phyloP scores from a whole-genome alignment of 148 eudicot genomes.

The Fallopia convolvulus region DNA sequence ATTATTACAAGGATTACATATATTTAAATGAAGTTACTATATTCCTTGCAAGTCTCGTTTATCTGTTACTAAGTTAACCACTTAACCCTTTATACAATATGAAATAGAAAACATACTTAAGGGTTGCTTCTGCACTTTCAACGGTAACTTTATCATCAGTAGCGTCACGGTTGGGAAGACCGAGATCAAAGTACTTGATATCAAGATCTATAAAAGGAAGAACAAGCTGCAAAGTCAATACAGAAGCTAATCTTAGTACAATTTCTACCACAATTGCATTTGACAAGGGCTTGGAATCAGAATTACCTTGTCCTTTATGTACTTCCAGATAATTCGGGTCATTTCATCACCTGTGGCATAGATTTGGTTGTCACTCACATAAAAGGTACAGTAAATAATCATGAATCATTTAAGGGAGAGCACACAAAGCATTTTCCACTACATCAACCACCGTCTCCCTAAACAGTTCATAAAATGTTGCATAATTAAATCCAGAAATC shows the following conservation, averaged over 20 bases:
- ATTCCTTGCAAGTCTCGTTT: neutral
- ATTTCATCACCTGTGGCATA: constrained; percentile 39
- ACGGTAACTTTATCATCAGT: constrained; percentile 46
- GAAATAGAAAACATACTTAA: constrained; percentile 25
- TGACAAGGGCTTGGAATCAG: neutral
- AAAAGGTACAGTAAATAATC: neutral
- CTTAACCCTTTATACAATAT: neutral
- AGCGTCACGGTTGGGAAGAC: constrained; percentile 49
- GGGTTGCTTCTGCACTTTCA: constrained; percentile 50
- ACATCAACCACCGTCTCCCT: too few relatives aligned
- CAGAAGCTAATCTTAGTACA: neutral
- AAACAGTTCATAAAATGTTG: neutral
- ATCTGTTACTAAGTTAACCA: too few relatives aligned
- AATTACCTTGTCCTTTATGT: constrained; percentile 43
- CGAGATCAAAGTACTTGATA: constrained; percentile 42
- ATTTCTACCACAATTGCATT: neutral
- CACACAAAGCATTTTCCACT: too few relatives aligned
- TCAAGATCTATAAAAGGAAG: constrained; percentile 37
- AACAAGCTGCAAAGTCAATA: constrained; percentile 25
- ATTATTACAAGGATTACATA: neutral
- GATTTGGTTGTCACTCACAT: neutral
- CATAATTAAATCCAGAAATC: constrained; percentile 3
- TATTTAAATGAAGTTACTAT: neutral
- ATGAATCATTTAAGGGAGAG: too few relatives aligned
- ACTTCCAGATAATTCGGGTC: constrained; percentile 45